Evolutionary conservation across 805 yeast species (phyloP), one percentile per base, ranked within the genome.

Genomic region (Candida koratica): DNA sequence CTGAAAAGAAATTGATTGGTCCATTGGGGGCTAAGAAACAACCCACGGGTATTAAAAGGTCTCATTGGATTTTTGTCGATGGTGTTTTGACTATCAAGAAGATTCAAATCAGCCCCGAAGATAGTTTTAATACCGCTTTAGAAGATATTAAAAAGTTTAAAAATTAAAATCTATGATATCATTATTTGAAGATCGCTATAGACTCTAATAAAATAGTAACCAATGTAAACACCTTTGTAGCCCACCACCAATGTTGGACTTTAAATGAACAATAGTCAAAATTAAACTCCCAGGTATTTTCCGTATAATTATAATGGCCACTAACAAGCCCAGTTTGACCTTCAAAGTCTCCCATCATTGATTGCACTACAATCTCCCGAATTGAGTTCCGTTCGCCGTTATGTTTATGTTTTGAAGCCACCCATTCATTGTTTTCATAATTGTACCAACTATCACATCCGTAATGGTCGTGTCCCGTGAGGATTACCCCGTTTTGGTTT

Each of bases 161-260:
- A 4, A 11, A 18, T 14, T 28, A 28, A 17, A 20, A 20, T 7
- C 10, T 7, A 20, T 20, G 23, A 7, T 10, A 20, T 20, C 9
- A 7, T 20, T 20, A 20, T 8, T 8, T 20, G 10, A 47, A 33
- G 32, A 32, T 41, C 1, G 41, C 37, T 5, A 47, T 14, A 4
- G 69, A 61, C 29, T 56, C 56, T 17, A 62, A 23, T 11, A 66
- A 46, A 13, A 65, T 39, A 11, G 62, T 42, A 19, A 73, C 48
- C n/a, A 56, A 44, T 6, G 57, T 34, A 14, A 53, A 36, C 1
- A 80, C 71, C 50, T 84, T 80, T 2, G 95, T 72, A 6, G 74
- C 84, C 98, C 98, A 93, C 98, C 98, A 93, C 36, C 84, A 77
- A 55, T 89, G 97, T 61, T 89, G 97, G 8, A 86, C 75, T 2